phyloP scores from a whole-genome alignment of 495 filamentous ascomycete species.

The Aspergillus saccharolyticus region DNA sequence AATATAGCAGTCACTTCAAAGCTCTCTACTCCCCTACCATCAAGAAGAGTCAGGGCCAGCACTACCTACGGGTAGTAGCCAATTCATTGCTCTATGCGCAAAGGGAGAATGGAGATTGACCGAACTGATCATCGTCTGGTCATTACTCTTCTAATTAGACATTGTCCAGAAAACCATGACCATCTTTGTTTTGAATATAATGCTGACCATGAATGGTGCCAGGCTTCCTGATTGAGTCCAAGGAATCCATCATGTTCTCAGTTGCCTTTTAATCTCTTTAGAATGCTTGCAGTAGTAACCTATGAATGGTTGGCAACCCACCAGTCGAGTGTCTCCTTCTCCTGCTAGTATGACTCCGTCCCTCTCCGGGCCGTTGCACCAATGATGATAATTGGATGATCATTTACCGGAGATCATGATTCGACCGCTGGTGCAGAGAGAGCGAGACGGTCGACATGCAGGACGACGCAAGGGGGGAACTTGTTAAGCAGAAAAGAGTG shows the following conservation, averaged over 20 bases:
- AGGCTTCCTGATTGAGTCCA: neutral
- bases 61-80: too few species aligned
- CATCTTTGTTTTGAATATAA: neutral
- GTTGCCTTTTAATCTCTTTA: neutral
- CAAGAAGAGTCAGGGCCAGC: neutral
- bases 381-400: conserved; percentile 17
- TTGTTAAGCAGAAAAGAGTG: neutral
- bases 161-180: conserved; percentile 1
- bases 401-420: conserved; percentile 12
- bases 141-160: neutral
- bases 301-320: neutral
- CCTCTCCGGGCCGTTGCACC: neutral
- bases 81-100: neutral
- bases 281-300: neutral
- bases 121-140: neutral
- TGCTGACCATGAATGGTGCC: neutral
- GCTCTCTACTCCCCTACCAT: neutral
- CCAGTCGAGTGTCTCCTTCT: too few species aligned
- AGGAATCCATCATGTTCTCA: neutral
- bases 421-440: neutral
- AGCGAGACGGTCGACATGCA: conserved; percentile 8
- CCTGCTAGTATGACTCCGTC: neutral
- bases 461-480: conserved; percentile 12
- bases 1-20: neutral
- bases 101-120: neutral